phyloP scores from a whole-genome alignment of 257 asterid genomes.

The Ajuga chamaepitys region DNA sequence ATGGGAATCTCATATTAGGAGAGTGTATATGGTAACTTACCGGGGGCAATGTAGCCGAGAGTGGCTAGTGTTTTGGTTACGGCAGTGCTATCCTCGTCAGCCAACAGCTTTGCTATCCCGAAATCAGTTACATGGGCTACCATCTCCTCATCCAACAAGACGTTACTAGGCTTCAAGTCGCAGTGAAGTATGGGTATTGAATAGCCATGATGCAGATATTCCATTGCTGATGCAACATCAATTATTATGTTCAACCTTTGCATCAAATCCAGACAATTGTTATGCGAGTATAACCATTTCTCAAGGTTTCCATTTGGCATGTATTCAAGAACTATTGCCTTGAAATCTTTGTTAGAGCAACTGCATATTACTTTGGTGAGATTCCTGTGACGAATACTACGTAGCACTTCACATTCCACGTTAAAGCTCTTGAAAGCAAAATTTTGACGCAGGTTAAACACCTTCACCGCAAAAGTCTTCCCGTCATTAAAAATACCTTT shows the following conservation, averaged over 20 bases:
- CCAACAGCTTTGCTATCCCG: background rate
- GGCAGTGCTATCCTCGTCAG: background rate
- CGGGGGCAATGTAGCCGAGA: constrained; percentile 19
- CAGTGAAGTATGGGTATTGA: background rate
- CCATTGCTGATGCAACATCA: background rate
- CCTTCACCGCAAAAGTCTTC: background rate
- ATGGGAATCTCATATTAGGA: too few species aligned
- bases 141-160: background rate
- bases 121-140: background rate
- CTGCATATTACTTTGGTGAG: background rate
- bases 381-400: background rate
- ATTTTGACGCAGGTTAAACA: background rate
- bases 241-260: background rate
- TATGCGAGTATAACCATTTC: background rate
- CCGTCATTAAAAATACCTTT: constrained; percentile 12
- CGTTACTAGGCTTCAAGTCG: background rate
- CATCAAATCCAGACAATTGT: background rate
- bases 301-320: constrained; percentile 4
- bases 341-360: background rate
- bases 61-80: background rate
- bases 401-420: background rate
- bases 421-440: background rate
- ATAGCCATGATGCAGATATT: background rate
- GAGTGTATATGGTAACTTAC: too few species aligned
- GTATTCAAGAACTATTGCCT: background rate